Evolutionary conservation across 139 green algal genomes (phyloP).

Genomic region (Marvania coccoides): DNA sequence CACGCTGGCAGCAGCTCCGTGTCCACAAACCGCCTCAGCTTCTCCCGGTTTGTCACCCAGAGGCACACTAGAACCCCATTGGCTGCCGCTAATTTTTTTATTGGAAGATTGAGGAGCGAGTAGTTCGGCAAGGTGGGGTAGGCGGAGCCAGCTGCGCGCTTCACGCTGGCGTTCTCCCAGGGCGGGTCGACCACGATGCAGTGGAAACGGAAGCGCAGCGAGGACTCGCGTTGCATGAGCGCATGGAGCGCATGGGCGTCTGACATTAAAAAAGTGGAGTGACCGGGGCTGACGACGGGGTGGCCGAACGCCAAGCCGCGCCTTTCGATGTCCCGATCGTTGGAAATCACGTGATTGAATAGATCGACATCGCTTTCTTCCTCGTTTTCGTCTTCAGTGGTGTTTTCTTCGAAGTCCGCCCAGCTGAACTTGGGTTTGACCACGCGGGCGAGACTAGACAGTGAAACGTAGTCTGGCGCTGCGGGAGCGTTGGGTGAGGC

Average conservation of each 20-base stretch:
- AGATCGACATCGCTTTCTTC: slow-evolving; percentile 8
- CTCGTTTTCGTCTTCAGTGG: background rate
- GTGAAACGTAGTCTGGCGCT: slow-evolving; percentile 11
- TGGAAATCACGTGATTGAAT: slow-evolving; percentile 18
- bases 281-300: slow-evolving; percentile 35
- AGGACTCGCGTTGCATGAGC: slow-evolving; percentile 22
- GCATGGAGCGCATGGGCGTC: slow-evolving; percentile 29
- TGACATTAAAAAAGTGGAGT: slow-evolving; percentile 39
- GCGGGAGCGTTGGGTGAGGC: no score
- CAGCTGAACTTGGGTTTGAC: slow-evolving; percentile 21
- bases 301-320: slow-evolving; percentile 6
- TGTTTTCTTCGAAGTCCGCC: background rate
- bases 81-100: slow-evolving; percentile 24
- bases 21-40: slow-evolving; percentile 51
- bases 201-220: background rate
- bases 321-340: slow-evolving; percentile 1
- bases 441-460: slow-evolving; percentile 16
- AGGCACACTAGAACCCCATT: slow-evolving; percentile 56
- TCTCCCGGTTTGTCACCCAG: slow-evolving; percentile 78
- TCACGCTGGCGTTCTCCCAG: slow-evolving; percentile 67
- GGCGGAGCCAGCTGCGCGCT: slow-evolving; percentile 12
- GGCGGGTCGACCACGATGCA: slow-evolving; percentile 67
- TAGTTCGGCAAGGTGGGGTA: slow-evolving; percentile 58
- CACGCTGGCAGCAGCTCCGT: slow-evolving; percentile 64
- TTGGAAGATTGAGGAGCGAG: slow-evolving; percentile 51